Conservation (phyloP, 2,329 filamentous ascomycete species). For the Ramularia collo-cygni region DNA sequence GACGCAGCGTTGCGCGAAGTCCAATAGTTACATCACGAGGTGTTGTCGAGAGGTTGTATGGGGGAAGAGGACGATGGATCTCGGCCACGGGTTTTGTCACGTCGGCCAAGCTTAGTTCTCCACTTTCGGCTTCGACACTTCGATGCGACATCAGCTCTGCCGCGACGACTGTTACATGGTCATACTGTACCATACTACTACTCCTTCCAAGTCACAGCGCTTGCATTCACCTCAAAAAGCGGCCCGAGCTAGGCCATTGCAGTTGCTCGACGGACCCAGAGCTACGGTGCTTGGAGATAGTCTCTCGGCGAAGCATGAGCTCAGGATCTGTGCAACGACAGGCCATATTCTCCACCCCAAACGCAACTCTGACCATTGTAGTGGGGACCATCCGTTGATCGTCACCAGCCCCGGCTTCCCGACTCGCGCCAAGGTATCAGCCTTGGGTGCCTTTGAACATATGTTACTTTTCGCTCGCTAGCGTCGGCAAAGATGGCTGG, state of each 20-base stretch:
- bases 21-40: slow-evolving; percentile 15
- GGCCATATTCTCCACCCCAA: slow-evolving; percentile 6
- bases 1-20: background rate
- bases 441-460: slow-evolving; percentile 2
- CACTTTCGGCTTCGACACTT: too few relatives aligned
- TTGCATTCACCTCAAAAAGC: too few relatives aligned
- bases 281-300: too few relatives aligned
- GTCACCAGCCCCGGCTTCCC: too few relatives aligned
- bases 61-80: background rate
- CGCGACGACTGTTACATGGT: too few relatives aligned
- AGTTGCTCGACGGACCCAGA: too few relatives aligned
- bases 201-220: too few relatives aligned
- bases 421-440: slow-evolving; percentile 1
- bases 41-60: slow-evolving; percentile 8
- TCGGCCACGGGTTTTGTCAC: background rate
- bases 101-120: too few relatives aligned
- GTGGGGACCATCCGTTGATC: background rate
- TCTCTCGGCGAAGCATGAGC: slow-evolving; percentile 2
- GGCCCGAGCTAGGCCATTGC: too few relatives aligned
- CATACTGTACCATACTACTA: too few relatives aligned
- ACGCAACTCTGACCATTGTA: slow-evolving; percentile 6
- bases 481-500: slow-evolving; percentile 33
- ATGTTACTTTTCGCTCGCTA: slow-evolving; percentile 1
- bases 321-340: slow-evolving; percentile 6
- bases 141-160: too few relatives aligned